These are phyloP conservation scores for Stachybotrys chlorohalonatus DNA, from an alignment of 2,329 filamentous ascomycete genomes.

Conservation along the genomic window DNA sequence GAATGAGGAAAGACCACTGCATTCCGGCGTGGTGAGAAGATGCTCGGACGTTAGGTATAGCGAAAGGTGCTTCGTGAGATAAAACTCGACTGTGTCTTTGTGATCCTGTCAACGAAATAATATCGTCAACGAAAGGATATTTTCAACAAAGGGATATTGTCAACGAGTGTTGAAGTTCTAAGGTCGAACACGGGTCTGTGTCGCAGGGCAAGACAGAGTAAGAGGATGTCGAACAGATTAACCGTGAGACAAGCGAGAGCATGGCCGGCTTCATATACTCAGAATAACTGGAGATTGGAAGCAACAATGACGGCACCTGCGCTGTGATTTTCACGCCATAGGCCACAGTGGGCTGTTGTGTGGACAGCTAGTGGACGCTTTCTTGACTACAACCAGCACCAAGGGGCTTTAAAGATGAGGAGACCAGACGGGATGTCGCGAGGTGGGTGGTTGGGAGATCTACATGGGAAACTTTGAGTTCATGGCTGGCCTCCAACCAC, in stretches of 20 bases:
- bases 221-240: too few relatives aligned
- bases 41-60: background rate
- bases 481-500: too few relatives aligned
- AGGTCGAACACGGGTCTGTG: too few relatives aligned
- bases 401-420: background rate
- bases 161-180: background rate
- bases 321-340: background rate
- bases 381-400: background rate
- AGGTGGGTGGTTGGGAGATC: too few relatives aligned
- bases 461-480: too few relatives aligned
- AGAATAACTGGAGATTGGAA: background rate
- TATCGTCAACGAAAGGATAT: background rate
- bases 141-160: background rate
- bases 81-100: background rate
- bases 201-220: too few relatives aligned
- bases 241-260: background rate
- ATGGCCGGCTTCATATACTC: background rate
- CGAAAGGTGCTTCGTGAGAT: background rate
- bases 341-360: background rate
- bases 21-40: background rate
- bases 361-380: background rate
- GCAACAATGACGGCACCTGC: background rate
- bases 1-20: background rate
- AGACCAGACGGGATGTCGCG: background rate
- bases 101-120: background rate